Conservation (phyloP, 352 stramenopile species). For the Globisporangium cystogenes region DNA sequence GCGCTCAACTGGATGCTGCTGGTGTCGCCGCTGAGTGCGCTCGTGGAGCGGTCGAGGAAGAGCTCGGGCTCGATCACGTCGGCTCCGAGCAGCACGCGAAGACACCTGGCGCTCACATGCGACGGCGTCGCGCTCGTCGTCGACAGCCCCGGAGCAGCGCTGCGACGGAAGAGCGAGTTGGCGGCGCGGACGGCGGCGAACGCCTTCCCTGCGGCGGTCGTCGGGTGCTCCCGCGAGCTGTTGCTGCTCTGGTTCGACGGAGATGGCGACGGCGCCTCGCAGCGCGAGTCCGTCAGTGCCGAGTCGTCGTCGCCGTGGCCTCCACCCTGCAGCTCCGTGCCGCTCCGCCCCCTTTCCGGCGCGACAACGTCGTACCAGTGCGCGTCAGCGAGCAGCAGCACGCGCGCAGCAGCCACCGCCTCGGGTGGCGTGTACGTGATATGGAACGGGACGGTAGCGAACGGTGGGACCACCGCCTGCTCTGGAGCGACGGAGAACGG, state of each 20-base stretch:
- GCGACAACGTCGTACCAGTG: conserved; percentile 41
- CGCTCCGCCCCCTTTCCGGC: not conserved
- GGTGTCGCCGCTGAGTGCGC: not conserved
- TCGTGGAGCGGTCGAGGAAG: conserved; percentile 38
- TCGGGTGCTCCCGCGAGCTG: conserved; percentile 1
- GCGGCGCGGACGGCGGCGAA: conserved; percentile 61
- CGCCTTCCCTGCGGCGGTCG: conserved; percentile 44
- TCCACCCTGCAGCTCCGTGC: not conserved
- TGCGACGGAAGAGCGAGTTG: conserved; percentile 42
- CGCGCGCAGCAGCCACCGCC: conserved; percentile 8
- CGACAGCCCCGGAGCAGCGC: not conserved
- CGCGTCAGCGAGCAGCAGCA: conserved; percentile 56
- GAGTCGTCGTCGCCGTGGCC: not conserved
- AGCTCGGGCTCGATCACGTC: conserved; percentile 64
- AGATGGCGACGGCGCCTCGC: conserved; percentile 3
- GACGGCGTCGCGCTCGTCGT: conserved; percentile 8
- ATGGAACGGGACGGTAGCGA: conserved; percentile 35
- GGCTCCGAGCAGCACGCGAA: conserved; percentile 52
- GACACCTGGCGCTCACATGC: conserved; percentile 33
- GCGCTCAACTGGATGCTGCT: not conserved
- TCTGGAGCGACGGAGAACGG: conserved; percentile 31
- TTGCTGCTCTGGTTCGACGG: not conserved
- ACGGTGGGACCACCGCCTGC: conserved; percentile 18
- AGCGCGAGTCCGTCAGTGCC: conserved; percentile 2
- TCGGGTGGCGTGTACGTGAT: conserved; percentile 45